These are phyloP conservation scores for Alternaria consortialis DNA, from an alignment of 2,329 filamentous ascomycete species.

Conservation along the genomic window DNA sequence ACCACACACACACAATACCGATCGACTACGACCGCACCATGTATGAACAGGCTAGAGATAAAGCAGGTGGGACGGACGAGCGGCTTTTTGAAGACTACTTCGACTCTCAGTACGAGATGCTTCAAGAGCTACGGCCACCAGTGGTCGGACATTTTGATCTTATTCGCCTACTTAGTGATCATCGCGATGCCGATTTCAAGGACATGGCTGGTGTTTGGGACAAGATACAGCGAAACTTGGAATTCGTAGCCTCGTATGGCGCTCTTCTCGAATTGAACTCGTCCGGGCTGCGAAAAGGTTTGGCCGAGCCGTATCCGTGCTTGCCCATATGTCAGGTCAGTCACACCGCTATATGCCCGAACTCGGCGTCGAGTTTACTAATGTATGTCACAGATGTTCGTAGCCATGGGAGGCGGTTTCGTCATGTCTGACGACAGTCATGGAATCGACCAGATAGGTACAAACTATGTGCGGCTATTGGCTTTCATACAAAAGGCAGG, in stretches of 20 bases:
- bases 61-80: conserved; percentile 66
- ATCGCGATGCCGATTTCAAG: conserved; percentile 69
- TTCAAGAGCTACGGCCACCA: conserved; percentile 73
- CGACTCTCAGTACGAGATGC: conserved; percentile 85
- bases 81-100: conserved; percentile 84
- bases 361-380: conserved; percentile 20
- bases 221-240: conserved; percentile 76
- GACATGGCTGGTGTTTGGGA: conserved; percentile 74
- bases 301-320: conserved; percentile 88
- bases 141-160: conserved; percentile 96
- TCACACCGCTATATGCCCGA: conserved; percentile 38
- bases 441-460: conserved; percentile 83
- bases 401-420: conserved; percentile 78
- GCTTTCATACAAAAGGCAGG: conserved; percentile 74
- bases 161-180: conserved; percentile 78
- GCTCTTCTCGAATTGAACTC: conserved; percentile 92
- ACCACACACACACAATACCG: conserved; percentile 85
- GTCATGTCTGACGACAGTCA: conserved; percentile 97
- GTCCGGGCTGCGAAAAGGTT: conserved; percentile 84
- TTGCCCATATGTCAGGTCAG: conserved; percentile 77
- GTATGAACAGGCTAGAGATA: conserved; percentile 70
- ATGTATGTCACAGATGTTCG: conserved; percentile 67
- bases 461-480: conserved; percentile 78
- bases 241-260: conserved; percentile 74
- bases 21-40: conserved; percentile 82